A percentile compares a stretch with the other conserved stretches of the same genome.
phyloP scores from a whole-genome alignment of 1,284 basidiomycete genomes.

The Ceratobasidium sp. region DNA sequence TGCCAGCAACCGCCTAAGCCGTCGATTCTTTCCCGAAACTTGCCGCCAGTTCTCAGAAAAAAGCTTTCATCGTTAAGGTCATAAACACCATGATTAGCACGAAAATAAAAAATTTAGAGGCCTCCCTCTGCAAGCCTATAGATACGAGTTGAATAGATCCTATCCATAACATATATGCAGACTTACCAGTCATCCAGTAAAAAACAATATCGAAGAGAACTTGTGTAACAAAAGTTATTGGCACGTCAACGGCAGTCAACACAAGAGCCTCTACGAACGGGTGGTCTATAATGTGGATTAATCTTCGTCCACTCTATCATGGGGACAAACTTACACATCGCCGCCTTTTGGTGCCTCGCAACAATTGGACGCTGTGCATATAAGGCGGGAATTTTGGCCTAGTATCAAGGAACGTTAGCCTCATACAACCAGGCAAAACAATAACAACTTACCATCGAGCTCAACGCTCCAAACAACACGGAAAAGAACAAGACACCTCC shows the following conservation, averaged over 20 bases:
- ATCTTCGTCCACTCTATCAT: background rate
- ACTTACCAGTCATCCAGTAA: conserved; percentile 71
- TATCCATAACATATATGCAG: background rate
- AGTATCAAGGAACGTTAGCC: background rate
- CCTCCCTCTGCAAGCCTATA: conserved; percentile 1
- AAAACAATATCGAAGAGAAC: conserved; percentile 68
- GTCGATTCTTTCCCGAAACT: conserved; percentile 17
- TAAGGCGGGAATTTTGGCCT: conserved; percentile 78
- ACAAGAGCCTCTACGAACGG: conserved; percentile 66
- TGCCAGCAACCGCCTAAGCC: background rate
- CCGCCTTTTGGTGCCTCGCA: conserved; percentile 68
- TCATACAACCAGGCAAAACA: too few relatives aligned
- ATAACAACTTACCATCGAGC: conserved; percentile 54
- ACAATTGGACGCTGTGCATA: conserved; percentile 81
- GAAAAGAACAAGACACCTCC: conserved; percentile 72
- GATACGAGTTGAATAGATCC: background rate
- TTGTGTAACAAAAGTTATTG: conserved; percentile 69
- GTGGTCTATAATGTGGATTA: conserved; percentile 3
- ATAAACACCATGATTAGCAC: conserved; percentile 66
- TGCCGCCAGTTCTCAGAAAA: conserved; percentile 63
- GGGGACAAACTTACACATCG: conserved; percentile 59
- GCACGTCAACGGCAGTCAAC: conserved; percentile 76
- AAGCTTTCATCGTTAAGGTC: conserved; percentile 70
- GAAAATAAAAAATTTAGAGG: conserved; percentile 17
- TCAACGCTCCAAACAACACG: conserved; percentile 62